These are phyloP conservation scores for Mucor velutinosus DNA, from an alignment of 371 early-diverging fungal genomes.

Conservation along the genomic window DNA sequence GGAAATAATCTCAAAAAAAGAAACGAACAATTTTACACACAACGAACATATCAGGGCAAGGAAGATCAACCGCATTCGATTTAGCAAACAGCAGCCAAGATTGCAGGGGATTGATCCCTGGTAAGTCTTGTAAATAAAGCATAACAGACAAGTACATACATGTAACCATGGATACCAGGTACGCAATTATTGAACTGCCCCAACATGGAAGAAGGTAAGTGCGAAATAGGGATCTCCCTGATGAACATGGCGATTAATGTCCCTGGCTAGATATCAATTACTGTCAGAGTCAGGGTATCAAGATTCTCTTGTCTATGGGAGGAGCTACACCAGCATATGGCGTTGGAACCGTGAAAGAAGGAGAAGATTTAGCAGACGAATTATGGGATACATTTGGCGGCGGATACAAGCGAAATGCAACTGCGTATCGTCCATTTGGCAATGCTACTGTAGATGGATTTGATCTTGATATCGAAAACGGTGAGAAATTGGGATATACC, in stretches of 20 bases:
- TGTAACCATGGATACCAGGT: slow-evolving; percentile 33
- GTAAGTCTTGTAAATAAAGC: slow-evolving; percentile 46
- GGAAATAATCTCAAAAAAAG: slow-evolving; percentile 11
- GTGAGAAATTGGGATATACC: slow-evolving; percentile 56
- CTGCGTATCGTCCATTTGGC: slow-evolving; percentile 63
- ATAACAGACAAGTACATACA: slow-evolving; percentile 15
- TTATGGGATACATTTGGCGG: slow-evolving; percentile 66
- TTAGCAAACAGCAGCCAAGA: slow-evolving; percentile 24
- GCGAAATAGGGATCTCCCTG: not conserved
- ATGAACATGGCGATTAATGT: not conserved
- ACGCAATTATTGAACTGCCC: slow-evolving; percentile 64
- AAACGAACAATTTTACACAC: not conserved
- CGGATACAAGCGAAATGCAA: slow-evolving; percentile 30
- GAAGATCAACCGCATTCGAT: slow-evolving; percentile 24
- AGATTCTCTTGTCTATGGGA: slow-evolving; percentile 61
- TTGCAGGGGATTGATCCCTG: slow-evolving; percentile 22
- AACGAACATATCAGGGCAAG: slow-evolving; percentile 14
- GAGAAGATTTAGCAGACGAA: slow-evolving; percentile 54
- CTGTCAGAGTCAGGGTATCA: slow-evolving; percentile 55
- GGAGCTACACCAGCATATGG: slow-evolving; percentile 67
- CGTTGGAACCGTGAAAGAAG: slow-evolving; percentile 46
- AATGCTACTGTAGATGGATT: slow-evolving; percentile 67
- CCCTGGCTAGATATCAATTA: slow-evolving; percentile 49
- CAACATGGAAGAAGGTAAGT: slow-evolving; percentile 46
- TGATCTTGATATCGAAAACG: slow-evolving; percentile 75